phyloP scores from a whole-genome alignment of 1,284 basidiomycete species.

The Mycosarcoma maydis region DNA sequence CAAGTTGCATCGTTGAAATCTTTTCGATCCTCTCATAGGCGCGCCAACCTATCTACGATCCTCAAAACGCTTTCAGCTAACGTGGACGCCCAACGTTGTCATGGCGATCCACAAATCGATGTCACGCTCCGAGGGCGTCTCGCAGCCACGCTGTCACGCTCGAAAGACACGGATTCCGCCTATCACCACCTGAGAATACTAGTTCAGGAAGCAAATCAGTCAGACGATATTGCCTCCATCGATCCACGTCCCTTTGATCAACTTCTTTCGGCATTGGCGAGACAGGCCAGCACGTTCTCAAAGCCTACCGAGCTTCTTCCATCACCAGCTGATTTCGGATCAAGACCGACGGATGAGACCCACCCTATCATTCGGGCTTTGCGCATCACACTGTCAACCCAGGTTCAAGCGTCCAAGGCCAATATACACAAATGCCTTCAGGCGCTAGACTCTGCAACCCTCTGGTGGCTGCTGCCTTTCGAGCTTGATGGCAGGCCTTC shows the following conservation, averaged over 20 bases:
- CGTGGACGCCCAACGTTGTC: neutral
- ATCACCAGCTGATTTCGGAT: constrained; percentile 25
- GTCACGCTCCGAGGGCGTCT: constrained; percentile 22
- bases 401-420: constrained; percentile 23
- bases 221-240: neutral
- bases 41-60: constrained; percentile 2
- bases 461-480: constrained; percentile 42
- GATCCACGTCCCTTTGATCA: constrained; percentile 43
- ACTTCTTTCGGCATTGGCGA: constrained; percentile 30
- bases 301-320: constrained; percentile 9
- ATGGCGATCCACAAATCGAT: constrained; percentile 4
- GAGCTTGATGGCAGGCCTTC: constrained; percentile 11
- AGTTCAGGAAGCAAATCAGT: constrained; percentile 1
- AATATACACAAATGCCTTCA: constrained; percentile 31
- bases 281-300: neutral
- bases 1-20: constrained; percentile 20
- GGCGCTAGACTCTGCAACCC: constrained; percentile 24
- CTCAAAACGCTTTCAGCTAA: constrained; percentile 8
- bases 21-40: neutral
- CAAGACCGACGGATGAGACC: constrained; percentile 2
- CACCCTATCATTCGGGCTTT: constrained; percentile 32
- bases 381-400: constrained; percentile 19
- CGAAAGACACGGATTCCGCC: constrained; percentile 19
- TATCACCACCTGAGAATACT: constrained; percentile 5
- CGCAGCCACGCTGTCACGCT: constrained; percentile 22